Evolutionary conservation across 2,329 filamentous ascomycete genomes (phyloP), one percentile per base, ranked within the genome.

Genomic region (Botrytis paeoniae): DNA sequence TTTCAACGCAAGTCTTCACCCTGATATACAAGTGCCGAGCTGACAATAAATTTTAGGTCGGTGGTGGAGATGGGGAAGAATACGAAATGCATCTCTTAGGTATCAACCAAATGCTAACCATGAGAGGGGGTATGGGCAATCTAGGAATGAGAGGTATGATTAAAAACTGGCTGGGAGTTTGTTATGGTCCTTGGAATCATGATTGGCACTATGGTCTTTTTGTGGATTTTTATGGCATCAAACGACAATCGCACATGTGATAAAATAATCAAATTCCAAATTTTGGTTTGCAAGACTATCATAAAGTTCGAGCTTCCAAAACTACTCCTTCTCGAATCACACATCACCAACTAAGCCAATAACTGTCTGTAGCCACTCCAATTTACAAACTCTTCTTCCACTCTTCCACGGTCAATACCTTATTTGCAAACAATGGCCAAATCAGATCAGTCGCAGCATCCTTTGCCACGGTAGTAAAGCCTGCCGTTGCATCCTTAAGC

Each of bases 401-500:
- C 59, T 78, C 77, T 3, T 45, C 74, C 29, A 79, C 77, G 4
- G 75, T 78, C 59, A 75, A 73, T 1, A 80, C 79, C 45, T 75
- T 69, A 69, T 79, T 70, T 7, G 77, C 77, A 69, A 80, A 79
- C 10, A 79, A 51, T 16, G 77, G 78, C 79, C 79, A 80, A 57
- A 78, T 76, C 39, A 79, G 72, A n/a, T 78, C 74, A 14, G 76
- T 77, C 32, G 77, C 78, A 18, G 76, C 79, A 48, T 78, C 63
- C 59, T 75, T 77, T 45, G 73, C 72, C 68, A 75, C 75, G 32
- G 72, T 76, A 25, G 64, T 74, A 70, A 77, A 79, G 9, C 77
- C 78, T 9, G 79, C 79, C 1, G 79, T 79, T 14, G 76, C 73
- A 76, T 80, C 78, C 61, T 77, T 78, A 51, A 80, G 68, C 74